A percentile compares a stretch with the other conserved stretches of the same genome.
phyloP scores from a whole-genome alignment of 345 rosid genomes.

The Bruguiera parviflora region DNA sequence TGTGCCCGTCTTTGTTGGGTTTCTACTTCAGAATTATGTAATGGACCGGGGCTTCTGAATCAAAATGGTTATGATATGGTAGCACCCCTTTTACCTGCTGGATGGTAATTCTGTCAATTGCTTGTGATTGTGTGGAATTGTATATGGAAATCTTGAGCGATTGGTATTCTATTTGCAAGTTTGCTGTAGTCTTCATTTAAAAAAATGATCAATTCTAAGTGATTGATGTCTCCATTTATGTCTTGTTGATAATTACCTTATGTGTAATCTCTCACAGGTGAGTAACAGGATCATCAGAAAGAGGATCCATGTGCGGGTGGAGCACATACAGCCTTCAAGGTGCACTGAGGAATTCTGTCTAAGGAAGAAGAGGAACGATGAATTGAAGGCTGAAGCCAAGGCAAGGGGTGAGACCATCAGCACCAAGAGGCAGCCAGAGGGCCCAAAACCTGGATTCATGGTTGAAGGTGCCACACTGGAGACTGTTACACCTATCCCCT shows the following conservation, averaged over 20 bases:
- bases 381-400: slow-evolving; percentile 68
- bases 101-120: too few relatives aligned
- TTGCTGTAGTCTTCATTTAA: too few relatives aligned
- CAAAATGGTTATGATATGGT: too few relatives aligned
- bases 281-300: slow-evolving; percentile 59
- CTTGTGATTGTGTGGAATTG: too few relatives aligned
- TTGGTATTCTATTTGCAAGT: too few relatives aligned
- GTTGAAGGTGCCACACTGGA: slow-evolving; percentile 75
- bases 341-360: slow-evolving; percentile 57
- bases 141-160: too few relatives aligned
- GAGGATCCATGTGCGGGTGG: slow-evolving; percentile 67
- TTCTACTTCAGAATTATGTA: background rate
- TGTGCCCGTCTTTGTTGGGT: background rate
- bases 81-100: too few relatives aligned
- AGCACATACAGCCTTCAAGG: slow-evolving; percentile 66
- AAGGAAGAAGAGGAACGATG: slow-evolving; percentile 59
- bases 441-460: slow-evolving; percentile 75
- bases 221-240: too few relatives aligned
- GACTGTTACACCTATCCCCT: slow-evolving; percentile 73
- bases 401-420: slow-evolving; percentile 56
- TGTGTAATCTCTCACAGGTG: slow-evolving; percentile 31
- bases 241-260: too few relatives aligned
- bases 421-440: slow-evolving; percentile 72
- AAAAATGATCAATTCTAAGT: too few relatives aligned
- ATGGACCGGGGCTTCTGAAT: too few relatives aligned